Base-by-base conservation (phyloP, 345 rosid genomes). In the Eucalyptus cloeziana region DNA sequence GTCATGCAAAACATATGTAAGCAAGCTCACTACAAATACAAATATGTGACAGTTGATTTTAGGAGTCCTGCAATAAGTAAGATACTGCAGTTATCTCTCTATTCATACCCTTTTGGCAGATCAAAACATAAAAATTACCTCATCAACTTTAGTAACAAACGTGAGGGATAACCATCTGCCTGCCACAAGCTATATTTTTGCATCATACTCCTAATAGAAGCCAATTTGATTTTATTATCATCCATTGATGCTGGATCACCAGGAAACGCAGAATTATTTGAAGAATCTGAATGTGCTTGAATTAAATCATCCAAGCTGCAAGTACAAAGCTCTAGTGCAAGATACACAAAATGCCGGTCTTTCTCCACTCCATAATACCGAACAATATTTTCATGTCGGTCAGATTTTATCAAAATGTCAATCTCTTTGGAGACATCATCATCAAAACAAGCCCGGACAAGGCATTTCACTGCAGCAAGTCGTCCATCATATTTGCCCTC, bases 301-400 rank as follows among this genome's bases (percentile, higher is more conserved):
- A 50, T 50, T 6, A 50, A 15, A 2, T 50, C 3, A 2, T 50
- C 21, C 0, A 50, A 50, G 52, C 3, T 50, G 21, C 52, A 50
- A 50, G 1, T 2, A 50, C 52, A 50, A 1, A 0, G 52, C 52
- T 50, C 52, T 1, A 50, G 52, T 2, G 52, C 52, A 16, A 50
- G 21, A 50, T 50, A 15, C 7, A 16, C 21, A 0, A 50, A 97
- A 91, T 97, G 94, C 62, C 90, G 93, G 87, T 95, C 96, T 89
- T 89, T 89, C 94, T 97, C 99, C 92, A 96, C 95, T 5, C 99
- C 99, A 21, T 95, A 93, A 99, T 97, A 96, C 86, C 99, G 91
- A 87, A 97, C 96, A 86, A 97, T 95, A 90, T 96, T 96, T 31
- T 97, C 92, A 93, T 95, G 96, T 60, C 92, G 93, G 91, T 96